Evolutionary conservation across 202 grass and related monocot species (phyloP).

Genomic region (Elaeis oleifera): DNA sequence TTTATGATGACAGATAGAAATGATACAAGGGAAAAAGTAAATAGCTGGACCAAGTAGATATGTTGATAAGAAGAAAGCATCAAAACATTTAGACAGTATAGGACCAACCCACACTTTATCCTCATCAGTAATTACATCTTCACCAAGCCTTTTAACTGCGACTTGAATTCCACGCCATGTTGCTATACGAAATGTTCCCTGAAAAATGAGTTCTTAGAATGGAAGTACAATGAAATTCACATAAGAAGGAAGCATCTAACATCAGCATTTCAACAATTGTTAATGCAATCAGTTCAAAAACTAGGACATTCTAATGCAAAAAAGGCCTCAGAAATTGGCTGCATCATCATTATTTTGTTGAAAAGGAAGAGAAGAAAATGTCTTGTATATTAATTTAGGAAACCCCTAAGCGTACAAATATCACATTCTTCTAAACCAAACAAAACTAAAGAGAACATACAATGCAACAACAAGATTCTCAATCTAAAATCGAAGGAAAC

Average conservation of each 20-base stretch:
- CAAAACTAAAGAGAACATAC: too few relatives aligned
- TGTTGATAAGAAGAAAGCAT: neutral
- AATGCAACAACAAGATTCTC: too few relatives aligned
- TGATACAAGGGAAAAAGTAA: conserved; percentile 22
- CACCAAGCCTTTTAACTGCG: conserved; percentile 89
- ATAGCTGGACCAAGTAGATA: conserved; percentile 12
- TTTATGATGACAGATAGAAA: conserved; percentile 23
- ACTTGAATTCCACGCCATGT: conserved; percentile 87
- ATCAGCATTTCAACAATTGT: neutral
- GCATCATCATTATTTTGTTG: neutral
- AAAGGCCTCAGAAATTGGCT: neutral
- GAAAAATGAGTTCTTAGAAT: conserved; percentile 21
- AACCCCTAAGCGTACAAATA: too few relatives aligned
- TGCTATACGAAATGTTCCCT: conserved; percentile 85
- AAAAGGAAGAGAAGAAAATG: neutral
- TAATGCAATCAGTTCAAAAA: too few relatives aligned
- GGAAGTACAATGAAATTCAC: neutral
- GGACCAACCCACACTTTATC: conserved; percentile 93
- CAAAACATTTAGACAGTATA: conserved; percentile 11
- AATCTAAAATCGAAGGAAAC: too few relatives aligned
- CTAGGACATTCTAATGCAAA: too few relatives aligned
- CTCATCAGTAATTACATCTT: conserved; percentile 65
- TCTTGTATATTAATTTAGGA: neutral
- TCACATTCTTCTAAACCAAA: too few relatives aligned
- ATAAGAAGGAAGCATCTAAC: conserved; percentile 3